Conservation (phyloP, 2,329 filamentous ascomycete genomes). For the Cytospora leucostoma region DNA sequence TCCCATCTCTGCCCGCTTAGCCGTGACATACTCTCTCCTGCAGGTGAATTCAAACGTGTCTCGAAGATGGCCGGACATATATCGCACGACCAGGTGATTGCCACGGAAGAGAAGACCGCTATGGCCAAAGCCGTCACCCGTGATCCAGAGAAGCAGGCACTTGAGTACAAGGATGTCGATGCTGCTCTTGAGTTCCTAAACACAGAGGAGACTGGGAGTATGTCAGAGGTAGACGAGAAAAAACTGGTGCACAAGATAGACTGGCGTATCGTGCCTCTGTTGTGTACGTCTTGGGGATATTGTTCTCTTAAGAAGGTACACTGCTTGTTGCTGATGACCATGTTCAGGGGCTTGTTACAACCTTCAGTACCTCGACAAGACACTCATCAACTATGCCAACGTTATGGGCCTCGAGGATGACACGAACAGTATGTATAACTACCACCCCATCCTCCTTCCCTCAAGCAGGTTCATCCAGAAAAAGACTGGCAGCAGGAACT, state of each 20-base stretch:
- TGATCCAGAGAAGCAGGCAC: conserved; percentile 23
- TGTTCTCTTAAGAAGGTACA: not conserved
- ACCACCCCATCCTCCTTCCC: not conserved
- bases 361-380: conserved; percentile 37
- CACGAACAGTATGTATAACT: conserved; percentile 28
- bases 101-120: not conserved
- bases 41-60: not conserved
- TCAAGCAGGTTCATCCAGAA: not conserved
- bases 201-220: conserved; percentile 11
- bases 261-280: conserved; percentile 35
- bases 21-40: not conserved
- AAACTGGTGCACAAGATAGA: conserved; percentile 35
- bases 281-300: conserved; percentile 30
- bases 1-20: not conserved
- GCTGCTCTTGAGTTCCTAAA: conserved; percentile 24
- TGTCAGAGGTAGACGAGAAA: conserved; percentile 25
- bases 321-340: conserved; percentile 7
- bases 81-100: conserved; percentile 4
- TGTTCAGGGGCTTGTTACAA: conserved; percentile 35
- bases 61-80: conserved; percentile 8
- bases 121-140: not conserved
- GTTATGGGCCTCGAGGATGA: conserved; percentile 37
- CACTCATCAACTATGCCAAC: conserved; percentile 37
- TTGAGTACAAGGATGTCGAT: conserved; percentile 17
- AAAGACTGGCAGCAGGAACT: not conserved